These are phyloP conservation scores for Anthostomella pinea DNA, from an alignment of 2,329 filamentous ascomycete genomes.

Conservation along the genomic window DNA sequence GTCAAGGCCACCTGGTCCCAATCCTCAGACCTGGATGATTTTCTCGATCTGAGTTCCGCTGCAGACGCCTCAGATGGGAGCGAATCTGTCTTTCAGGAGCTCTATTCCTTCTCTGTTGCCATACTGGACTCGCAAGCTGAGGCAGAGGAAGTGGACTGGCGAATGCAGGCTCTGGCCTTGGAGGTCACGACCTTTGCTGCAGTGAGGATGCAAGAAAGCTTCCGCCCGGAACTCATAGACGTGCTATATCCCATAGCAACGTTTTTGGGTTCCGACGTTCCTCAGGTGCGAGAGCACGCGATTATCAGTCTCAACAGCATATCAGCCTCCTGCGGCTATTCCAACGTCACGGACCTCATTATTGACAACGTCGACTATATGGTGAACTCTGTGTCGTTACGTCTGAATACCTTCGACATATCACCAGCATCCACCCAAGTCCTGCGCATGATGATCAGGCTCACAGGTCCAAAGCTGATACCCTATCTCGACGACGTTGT, in stretches of 20 bases:
- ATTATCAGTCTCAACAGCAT: conserved; percentile 79
- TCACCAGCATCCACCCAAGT: conserved; percentile 90
- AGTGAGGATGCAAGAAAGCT: conserved; percentile 60
- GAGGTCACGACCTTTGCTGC: conserved; percentile 79
- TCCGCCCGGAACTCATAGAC: conserved; percentile 84
- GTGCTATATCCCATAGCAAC: conserved; percentile 88
- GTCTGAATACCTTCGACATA: conserved; percentile 88
- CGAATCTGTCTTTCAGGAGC: conserved; percentile 54
- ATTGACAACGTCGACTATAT: conserved; percentile 95
- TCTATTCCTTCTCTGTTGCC: conserved; percentile 67
- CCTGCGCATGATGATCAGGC: conserved; percentile 86
- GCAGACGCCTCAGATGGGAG: conserved; percentile 38
- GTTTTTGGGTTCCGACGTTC: conserved; percentile 71
- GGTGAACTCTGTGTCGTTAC: conserved; percentile 85
- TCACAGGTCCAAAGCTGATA: conserved; percentile 77
- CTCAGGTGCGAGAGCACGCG: conserved; percentile 72
- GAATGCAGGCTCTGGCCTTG: conserved; percentile 72
- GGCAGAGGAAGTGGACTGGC: conserved; percentile 59
- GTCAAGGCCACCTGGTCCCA: conserved; percentile 55
- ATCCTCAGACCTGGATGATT: conserved; percentile 58
- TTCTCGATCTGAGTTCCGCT: conserved; percentile 57
- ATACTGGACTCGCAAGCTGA: conserved; percentile 56
- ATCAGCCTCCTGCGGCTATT: conserved; percentile 72
- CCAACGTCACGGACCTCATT: conserved; percentile 69
- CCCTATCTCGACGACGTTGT: conserved; percentile 91